A percentile compares a stretch with the other conserved stretches of the same genome.
Conservation (phyloP, 2,329 filamentous ascomycete genomes). For the Diaporthe velutina region DNA sequence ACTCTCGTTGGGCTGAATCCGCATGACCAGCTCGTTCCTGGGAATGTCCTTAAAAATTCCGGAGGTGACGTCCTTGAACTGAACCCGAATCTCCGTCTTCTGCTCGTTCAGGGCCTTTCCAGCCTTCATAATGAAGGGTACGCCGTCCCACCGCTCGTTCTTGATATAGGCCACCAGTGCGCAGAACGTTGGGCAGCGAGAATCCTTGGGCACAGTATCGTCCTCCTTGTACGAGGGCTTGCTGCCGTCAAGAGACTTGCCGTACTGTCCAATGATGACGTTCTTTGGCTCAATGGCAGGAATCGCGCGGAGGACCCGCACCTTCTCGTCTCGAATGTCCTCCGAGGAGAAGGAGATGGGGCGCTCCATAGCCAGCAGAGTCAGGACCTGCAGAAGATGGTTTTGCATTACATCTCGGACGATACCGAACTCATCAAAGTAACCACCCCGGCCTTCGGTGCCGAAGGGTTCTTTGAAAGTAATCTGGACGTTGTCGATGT, state of each 20-base stretch:
- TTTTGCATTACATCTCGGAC: conserved; percentile 99
- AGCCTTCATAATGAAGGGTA: conserved; percentile 99
- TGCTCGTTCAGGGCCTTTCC: conserved; percentile 99
- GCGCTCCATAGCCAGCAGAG: conserved; percentile 96
- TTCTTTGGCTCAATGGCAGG: conserved; percentile 98
- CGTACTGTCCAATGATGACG: conserved; percentile 99
- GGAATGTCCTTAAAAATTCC: conserved; percentile 99
- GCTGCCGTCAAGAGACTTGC: conserved; percentile 92
- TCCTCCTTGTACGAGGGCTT: conserved; percentile 99
- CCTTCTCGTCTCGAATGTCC: conserved; percentile 98
- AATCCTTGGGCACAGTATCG: conserved; percentile 97
- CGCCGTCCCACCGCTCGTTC: conserved; percentile 99
- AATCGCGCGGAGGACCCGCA: conserved; percentile 93
- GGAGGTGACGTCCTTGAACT: conserved; percentile 99
- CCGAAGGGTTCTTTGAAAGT: conserved; percentile 99
- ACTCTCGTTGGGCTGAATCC: conserved; percentile 98
- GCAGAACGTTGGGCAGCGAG: conserved; percentile 97
- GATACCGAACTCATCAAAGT: conserved; percentile 99
- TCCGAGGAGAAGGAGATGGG: conserved; percentile 98
- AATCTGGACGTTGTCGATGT: conserved; percentile 99
- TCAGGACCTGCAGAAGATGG: conserved; percentile 96
- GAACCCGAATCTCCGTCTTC: conserved; percentile 98
- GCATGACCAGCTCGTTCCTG: conserved; percentile 98
- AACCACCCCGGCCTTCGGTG: conserved; percentile 96
- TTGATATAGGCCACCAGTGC: conserved; percentile 98